Percentiles rank a stretch among this genome's conserved stretches.
phyloP scores from a whole-genome alignment of 257 asterid species.

The Echium plantagineum region DNA sequence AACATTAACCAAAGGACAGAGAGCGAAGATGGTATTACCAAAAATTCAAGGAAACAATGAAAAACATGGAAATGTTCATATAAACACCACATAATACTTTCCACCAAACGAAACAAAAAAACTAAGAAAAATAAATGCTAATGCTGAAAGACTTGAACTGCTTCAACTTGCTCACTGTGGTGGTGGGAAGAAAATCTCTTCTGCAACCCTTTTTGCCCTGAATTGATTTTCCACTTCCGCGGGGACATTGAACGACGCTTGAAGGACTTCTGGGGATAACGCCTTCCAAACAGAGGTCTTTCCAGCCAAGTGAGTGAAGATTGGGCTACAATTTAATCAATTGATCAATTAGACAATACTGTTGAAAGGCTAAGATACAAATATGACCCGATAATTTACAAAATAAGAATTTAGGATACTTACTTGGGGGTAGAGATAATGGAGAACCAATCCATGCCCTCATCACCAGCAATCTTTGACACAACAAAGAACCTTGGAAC shows the following conservation, averaged over 20 bases:
- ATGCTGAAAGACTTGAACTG: neutral
- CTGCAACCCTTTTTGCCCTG: constrained; percentile 55
- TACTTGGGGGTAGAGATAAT: constrained; percentile 82
- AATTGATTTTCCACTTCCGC: constrained; percentile 54
- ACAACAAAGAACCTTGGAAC: constrained; percentile 77
- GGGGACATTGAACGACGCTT: constrained; percentile 47
- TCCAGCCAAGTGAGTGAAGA: constrained; percentile 57
- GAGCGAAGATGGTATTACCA: too few relatives aligned
- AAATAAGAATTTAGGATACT: constrained; percentile 4
- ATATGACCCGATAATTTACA: neutral
- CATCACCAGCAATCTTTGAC: constrained; percentile 66
- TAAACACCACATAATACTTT: too few relatives aligned
- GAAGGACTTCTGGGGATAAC: constrained; percentile 47
- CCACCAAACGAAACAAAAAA: too few relatives aligned
- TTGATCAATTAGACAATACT: neutral
- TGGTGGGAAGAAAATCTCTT: constrained; percentile 82
- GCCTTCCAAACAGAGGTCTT: constrained; percentile 58
- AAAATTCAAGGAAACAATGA: too few relatives aligned
- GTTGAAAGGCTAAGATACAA: neutral
- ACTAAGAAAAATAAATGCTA: neutral
- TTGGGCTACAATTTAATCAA: constrained; percentile 25
- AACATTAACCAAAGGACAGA: too few relatives aligned
- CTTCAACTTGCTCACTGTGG: constrained; percentile 20
- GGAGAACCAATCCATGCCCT: constrained; percentile 90
- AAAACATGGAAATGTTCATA: too few relatives aligned